A percentile compares a stretch with the other conserved stretches of the same genome.
phyloP scores from a whole-genome alignment of 352 stramenopile species.

The Pythium dissotocum region DNA sequence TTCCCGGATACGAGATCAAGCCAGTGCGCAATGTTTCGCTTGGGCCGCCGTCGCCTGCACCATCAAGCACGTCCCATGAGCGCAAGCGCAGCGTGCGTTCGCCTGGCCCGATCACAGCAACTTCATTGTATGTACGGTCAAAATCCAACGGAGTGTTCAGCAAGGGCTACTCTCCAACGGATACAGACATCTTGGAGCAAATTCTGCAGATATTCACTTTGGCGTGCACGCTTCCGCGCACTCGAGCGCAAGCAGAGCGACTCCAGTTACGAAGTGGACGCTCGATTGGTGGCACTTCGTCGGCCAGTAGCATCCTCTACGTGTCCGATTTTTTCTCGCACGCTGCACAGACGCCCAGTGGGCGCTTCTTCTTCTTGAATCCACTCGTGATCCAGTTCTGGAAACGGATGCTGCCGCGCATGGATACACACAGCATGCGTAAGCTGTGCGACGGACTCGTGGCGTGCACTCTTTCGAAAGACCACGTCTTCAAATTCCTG shows the following conservation, averaged over 20 bases:
- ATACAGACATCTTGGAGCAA: constrained; percentile 5
- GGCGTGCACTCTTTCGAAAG: constrained; percentile 12
- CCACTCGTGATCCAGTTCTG: constrained; percentile 23
- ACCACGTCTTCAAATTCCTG: constrained; percentile 9
- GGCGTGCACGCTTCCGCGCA: constrained; percentile 8
- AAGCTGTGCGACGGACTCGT: constrained; percentile 12
- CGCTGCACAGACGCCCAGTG: constrained; percentile 17
- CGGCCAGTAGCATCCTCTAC: constrained; percentile 17
- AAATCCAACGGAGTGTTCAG: constrained; percentile 29
- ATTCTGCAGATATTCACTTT: constrained; percentile 24
- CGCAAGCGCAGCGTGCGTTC: not conserved
- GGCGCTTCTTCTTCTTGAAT: constrained; percentile 23
- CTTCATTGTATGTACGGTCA: not conserved
- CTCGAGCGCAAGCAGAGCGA: not conserved
- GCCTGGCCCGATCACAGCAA: not conserved
- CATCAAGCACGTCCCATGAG: not conserved
- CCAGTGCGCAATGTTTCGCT: not conserved
- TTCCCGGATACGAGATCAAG: constrained; percentile 19
- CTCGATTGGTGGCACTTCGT: not conserved
- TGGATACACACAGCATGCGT: constrained; percentile 12
- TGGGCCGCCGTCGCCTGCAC: not conserved
- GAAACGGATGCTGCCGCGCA: constrained; percentile 12
- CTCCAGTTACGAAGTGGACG: not conserved
- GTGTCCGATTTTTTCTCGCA: constrained; percentile 24
- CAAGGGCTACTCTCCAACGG: constrained; percentile 14